Evolutionary conservation across 1,284 basidiomycete genomes (phyloP), one percentile per base, ranked within the genome.

Genomic region (Mycena sp.): DNA sequence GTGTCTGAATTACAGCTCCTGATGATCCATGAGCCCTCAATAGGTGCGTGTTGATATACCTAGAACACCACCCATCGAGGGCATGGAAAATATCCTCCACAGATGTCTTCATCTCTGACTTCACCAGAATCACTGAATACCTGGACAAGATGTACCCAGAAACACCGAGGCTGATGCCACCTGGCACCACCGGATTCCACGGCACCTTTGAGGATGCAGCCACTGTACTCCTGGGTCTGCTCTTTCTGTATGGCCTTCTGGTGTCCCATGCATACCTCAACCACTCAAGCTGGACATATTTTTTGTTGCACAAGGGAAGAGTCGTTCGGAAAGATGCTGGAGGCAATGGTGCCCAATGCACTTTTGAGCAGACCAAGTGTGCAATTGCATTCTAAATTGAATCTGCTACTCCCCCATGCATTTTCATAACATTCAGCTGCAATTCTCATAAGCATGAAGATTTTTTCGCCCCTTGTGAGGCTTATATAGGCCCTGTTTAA

Each of bases 61-160:
- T 19, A 7, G 5, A 16, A 28, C 17, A 29, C 6, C n/a, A n/a
- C 14, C 26, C 14, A 16, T 17, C 10, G 10, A 16, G 3, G 29
- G 29, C 38, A 4, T 16, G 32, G 6, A 2, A 3, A 35, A 38
- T 44, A 12, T 16, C 41, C 6, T 21, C 2, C 4, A 4, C 43
- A 65, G 64, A 73, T 9, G 64, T 58, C 0, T 58, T 72, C 56
- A 44, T 83, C 21, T 56, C 74, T 6, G 79, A 82, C 23, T 82
- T 79, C 2, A 44, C 68, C 14, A 67, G 70, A 26, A 83, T 83
- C 53, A 74, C 79, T 0, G 68, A 73, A 16, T 84, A 83, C 67
- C 69, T 85, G 25, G 84, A 85, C 50, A 67, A 73, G 14, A 76
- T 76, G 3, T 84, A 83, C 65, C 80, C 81, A 0, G 70, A 76